Percentiles rank a stretch among this genome's conserved stretches.
phyloP scores from a whole-genome alignment of 108 stramenopile genomes.

The Pseudonitzschia delicatissima region DNA sequence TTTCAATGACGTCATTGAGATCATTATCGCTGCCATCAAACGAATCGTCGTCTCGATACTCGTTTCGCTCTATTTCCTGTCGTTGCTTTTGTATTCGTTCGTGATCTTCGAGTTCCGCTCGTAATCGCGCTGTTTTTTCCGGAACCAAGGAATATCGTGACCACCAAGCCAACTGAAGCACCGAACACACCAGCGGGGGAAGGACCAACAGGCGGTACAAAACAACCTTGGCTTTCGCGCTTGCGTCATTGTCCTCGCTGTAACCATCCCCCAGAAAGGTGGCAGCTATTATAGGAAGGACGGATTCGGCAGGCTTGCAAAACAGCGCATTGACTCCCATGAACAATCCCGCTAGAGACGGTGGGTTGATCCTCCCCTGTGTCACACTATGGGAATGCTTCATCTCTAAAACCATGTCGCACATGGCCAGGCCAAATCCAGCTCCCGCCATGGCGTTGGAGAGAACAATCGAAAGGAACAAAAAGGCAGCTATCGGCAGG shows the following conservation, averaged over 20 bases:
- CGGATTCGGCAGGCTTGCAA: constrained; percentile 30
- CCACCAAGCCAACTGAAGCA: constrained; percentile 28
- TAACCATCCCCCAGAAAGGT: constrained; percentile 8
- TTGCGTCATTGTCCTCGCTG: neutral
- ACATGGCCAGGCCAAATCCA: constrained; percentile 32
- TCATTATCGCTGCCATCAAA: too few relatives aligned
- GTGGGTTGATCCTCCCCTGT: constrained; percentile 23
- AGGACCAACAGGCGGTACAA: constrained; percentile 32
- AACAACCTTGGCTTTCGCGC: neutral
- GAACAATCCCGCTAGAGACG: constrained; percentile 36
- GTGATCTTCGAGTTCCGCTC: neutral
- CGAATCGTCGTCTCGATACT: too few relatives aligned
- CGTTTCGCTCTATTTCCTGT: too few relatives aligned
- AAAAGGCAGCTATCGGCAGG: constrained; percentile 6
- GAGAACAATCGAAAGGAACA: constrained; percentile 10
- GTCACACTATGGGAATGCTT: constrained; percentile 21
- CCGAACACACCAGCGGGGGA: constrained; percentile 33
- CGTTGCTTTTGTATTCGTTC: too few relatives aligned
- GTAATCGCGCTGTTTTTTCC: neutral
- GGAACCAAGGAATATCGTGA: constrained; percentile 18
- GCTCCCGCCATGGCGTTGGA: constrained; percentile 22
- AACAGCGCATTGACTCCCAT: constrained; percentile 39
- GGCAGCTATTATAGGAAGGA: constrained; percentile 33
- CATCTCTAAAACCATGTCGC: constrained; percentile 37
- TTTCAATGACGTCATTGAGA: too few relatives aligned